Evolutionary conservation across 371 early-diverging fungal genomes (phyloP), one percentile per base, ranked within the genome.

Genomic region (Zychaea mexicana): DNA sequence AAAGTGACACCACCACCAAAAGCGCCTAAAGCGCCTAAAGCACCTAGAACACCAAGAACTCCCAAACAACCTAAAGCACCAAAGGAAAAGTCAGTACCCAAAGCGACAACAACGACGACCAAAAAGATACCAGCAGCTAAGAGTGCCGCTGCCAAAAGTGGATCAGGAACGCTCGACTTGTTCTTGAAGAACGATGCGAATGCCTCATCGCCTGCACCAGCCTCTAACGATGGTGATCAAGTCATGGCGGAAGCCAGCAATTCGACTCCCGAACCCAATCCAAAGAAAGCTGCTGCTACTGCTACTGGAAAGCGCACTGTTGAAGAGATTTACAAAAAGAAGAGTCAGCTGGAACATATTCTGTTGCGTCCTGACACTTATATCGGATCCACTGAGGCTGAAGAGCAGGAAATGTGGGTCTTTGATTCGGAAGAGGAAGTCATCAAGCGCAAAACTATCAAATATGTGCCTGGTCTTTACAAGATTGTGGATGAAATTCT

Each of bases 401-500:
- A 92, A 55, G 86, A 88, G 26, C 87, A 89, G 54, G 78, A 85
- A 39, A 90, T 99, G 88, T 99, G 98, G 95, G 85, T 98, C 1
- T 91, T 88, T 68, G 88, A 93, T 67, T 74, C 75, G 2, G 77
- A 84, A 45, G 77, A 83, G 21, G 79, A 85, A 27, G 76, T 76
- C 64, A 92, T 99, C 74, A 88, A 74, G 28, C 71, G 83, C 54
- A 88, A 91, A 30, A 83, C 87, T 24, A 91, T 98, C 52, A 89
- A 72, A 1, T 96, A 88, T 76, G 98, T 96, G 1, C 99, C 99
- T 52, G 99, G 99, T 31, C 79, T 99, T 7, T 99, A 98, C 83
- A 99, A 99, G 77, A 99, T 99, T 67, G 96, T 99, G 58, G 99
- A 99, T 78, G 99, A 99, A 80, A 99, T 99, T 65, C 76, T 99